Percentiles rank a stretch among this genome's conserved stretches.
phyloP scores from a whole-genome alignment of 1,284 basidiomycete species.

The Naganishia sp. region DNA sequence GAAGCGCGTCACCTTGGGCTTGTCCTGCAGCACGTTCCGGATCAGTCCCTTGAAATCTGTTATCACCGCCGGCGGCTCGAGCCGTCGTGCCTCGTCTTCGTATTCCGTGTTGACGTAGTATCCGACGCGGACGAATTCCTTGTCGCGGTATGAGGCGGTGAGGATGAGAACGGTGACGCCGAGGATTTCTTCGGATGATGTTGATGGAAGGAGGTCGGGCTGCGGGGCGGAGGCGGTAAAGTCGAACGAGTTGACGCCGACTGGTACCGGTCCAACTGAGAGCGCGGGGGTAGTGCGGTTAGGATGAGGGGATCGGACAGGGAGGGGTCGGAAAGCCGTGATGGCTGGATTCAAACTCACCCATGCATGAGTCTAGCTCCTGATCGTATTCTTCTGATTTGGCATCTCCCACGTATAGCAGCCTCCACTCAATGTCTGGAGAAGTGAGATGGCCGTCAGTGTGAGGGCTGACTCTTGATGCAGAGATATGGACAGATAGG shows the following conservation, averaged over 20 bases:
- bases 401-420: conserved; percentile 95
- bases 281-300: neutral
- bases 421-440: conserved; percentile 92
- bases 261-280: conserved; percentile 84
- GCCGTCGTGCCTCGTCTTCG: conserved; percentile 86
- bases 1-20: conserved; percentile 87
- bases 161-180: conserved; percentile 90
- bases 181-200: conserved; percentile 62
- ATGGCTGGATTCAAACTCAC: conserved; percentile 40
- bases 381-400: conserved; percentile 90
- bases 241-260: conserved; percentile 94
- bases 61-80: conserved; percentile 68
- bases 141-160: conserved; percentile 84
- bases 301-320: neutral
- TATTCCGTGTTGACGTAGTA: conserved; percentile 99
- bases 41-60: conserved; percentile 66
- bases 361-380: conserved; percentile 91
- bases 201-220: conserved; percentile 74
- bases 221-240: conserved; percentile 71
- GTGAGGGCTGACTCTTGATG: no score
- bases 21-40: conserved; percentile 81
- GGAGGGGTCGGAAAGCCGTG: neutral
- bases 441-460: neutral
- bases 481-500: neutral
- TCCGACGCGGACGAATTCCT: conserved; percentile 97